These are phyloP conservation scores for Fusarium pseudonygamai DNA, from an alignment of 2,329 filamentous ascomycete species.

Conservation along the genomic window DNA sequence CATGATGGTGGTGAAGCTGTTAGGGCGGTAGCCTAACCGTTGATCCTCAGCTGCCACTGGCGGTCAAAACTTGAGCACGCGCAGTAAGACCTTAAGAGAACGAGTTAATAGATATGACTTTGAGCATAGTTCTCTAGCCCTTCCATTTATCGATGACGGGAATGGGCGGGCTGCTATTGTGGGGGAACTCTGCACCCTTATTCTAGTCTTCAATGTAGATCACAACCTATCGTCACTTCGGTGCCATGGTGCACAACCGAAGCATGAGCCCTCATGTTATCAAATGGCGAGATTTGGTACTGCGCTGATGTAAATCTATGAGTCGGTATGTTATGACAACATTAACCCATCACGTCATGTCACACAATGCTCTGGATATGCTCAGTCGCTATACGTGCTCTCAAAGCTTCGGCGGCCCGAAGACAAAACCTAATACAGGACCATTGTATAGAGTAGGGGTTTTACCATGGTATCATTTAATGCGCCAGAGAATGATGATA, in stretches of 20 bases:
- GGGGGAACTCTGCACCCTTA: neutral
- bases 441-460: neutral
- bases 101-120: slow-evolving; percentile 15
- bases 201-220: slow-evolving; percentile 12
- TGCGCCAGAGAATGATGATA: slow-evolving; percentile 8
- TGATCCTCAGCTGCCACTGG: slow-evolving; percentile 16
- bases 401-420: neutral
- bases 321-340: neutral
- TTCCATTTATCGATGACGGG: neutral
- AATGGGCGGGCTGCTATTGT: neutral
- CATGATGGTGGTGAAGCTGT: neutral
- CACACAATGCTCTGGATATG: slow-evolving; percentile 1
- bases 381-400: slow-evolving; percentile 25
- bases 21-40: neutral
- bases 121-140: neutral
- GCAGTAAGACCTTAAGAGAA: slow-evolving; percentile 3
- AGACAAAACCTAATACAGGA: neutral
- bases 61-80: slow-evolving; percentile 34
- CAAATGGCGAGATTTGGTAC: slow-evolving; percentile 3
- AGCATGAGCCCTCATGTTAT: neutral
- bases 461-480: slow-evolving; percentile 29
- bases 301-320: neutral
- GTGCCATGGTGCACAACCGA: neutral
- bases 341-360: slow-evolving; percentile 20
- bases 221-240: slow-evolving; percentile 19